Evolutionary conservation across 805 yeast genomes (phyloP).

Genomic region (Ogataea methanolica): DNA sequence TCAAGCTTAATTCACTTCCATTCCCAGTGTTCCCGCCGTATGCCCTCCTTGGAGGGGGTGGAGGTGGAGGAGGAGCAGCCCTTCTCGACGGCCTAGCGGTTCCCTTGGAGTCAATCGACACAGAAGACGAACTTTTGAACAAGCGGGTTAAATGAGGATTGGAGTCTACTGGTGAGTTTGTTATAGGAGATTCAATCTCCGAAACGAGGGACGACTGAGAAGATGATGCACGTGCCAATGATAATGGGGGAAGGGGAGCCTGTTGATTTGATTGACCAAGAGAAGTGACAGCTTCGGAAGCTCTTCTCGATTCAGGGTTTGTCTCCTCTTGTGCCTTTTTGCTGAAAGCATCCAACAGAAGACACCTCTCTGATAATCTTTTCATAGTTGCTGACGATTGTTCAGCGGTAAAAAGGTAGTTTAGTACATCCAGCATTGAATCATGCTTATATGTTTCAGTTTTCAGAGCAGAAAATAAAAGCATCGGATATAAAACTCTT

Average conservation of each 20-base stretch:
- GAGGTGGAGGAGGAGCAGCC: slow-evolving; percentile 20
- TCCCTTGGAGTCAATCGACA: slow-evolving; percentile 13
- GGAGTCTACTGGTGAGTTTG: neutral
- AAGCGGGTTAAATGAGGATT: too few relatives aligned
- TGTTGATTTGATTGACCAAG: too few relatives aligned
- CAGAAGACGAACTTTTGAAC: slow-evolving; percentile 1
- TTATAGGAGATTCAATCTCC: slow-evolving; percentile 11
- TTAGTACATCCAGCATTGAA: slow-evolving; percentile 48
- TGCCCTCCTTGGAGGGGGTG: slow-evolving; percentile 3
- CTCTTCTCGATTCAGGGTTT: too few relatives aligned
- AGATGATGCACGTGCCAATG: slow-evolving; percentile 4
- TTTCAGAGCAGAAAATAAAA: slow-evolving; percentile 59
- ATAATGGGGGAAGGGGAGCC: too few relatives aligned
- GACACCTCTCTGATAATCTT: slow-evolving; percentile 36
- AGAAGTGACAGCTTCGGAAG: too few relatives aligned
- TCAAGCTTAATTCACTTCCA: slow-evolving; percentile 11
- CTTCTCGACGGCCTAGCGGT: slow-evolving; percentile 5
- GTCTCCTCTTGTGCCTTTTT: neutral
- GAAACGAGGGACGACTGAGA: slow-evolving; percentile 14
- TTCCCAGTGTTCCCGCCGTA: slow-evolving; percentile 5
- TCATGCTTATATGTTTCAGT: slow-evolving; percentile 52
- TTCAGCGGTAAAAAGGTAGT: slow-evolving; percentile 40
- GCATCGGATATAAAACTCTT: slow-evolving; percentile 67
- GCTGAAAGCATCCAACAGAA: slow-evolving; percentile 20
- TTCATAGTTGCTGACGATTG: slow-evolving; percentile 35